Evolutionary conservation across 2,329 filamentous ascomycete species (phyloP).

Genomic region (Zymoseptoria brevis): DNA sequence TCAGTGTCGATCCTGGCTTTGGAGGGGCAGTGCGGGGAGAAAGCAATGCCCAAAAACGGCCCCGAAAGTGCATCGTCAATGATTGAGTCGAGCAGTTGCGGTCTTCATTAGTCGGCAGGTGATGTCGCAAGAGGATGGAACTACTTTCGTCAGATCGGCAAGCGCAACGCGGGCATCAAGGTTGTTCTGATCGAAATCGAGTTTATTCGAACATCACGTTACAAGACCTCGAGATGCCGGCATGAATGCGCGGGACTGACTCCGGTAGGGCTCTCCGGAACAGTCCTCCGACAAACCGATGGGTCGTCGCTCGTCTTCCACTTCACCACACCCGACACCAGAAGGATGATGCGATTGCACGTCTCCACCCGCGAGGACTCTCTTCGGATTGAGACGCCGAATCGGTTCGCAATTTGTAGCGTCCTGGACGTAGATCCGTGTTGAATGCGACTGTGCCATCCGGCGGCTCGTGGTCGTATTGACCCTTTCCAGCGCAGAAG

Average conservation of each 20-base stretch:
- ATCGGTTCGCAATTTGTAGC: neutral
- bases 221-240: neutral
- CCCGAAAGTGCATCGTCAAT: neutral
- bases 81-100: neutral
- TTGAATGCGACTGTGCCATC: neutral
- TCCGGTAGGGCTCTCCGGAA: neutral
- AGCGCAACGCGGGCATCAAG: neutral
- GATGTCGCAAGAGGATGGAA: neutral
- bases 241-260: neutral
- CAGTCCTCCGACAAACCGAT: neutral
- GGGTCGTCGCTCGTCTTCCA: neutral
- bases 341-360: neutral
- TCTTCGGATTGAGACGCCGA: neutral
- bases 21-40: neutral
- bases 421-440: neutral
- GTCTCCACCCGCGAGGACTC: neutral
- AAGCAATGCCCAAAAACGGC: neutral
- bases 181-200: neutral
- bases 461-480: too few species aligned
- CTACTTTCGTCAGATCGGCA: neutral
- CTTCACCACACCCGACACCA: neutral
- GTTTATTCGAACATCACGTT: neutral
- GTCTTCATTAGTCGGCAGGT: neutral
- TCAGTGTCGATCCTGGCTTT: neutral
- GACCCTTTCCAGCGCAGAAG: too few species aligned